Evolutionary conservation across 164 flowering plant genomes (phyloP), one percentile per base, ranked within the genome.

Genomic region (Kingdonia uniflora): DNA sequence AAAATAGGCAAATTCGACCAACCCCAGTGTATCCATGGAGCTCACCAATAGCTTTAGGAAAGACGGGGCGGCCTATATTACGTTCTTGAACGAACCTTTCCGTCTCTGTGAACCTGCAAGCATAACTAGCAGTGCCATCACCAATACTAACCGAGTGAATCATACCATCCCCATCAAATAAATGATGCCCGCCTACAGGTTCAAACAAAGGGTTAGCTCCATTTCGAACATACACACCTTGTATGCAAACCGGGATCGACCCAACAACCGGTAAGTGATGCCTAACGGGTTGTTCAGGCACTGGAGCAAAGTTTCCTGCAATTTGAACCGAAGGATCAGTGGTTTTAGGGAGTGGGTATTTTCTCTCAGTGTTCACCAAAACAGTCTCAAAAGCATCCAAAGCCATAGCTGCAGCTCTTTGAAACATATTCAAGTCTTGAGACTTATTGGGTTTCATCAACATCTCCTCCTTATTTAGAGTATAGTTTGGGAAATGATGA

Each of bases 81-180:
- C 68, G 68, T 51, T 90, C 97, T 50, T 90, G 97, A 1, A 71
- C 68, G 0, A 90, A 54, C 6, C 95, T 63, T 1, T 73, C 55
- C 0, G 97, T 90, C 48, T 82, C 71, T 0, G 95, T 87, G 67
- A 82, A 84, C 17, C 94, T 67, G 71, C 97, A 84, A 0, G 94
- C 70, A 58, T 86, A 90, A 65, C 74, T 74, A 6, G 72, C 97
- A 1, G 60, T 42, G 19, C 87, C 95, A 26, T 68, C 42, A 2
- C 49, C 19, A 39, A 90, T 50, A 11, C 24, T 35, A 1, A 90
- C 91, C 2, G 91, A 82, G 38, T 90, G 97, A 19, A 90, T 64
- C 97, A 90, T 90, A 5, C 97, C 97, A 54, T 90, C 97, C 0
- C 97, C 97, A 64, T 90, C 97, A 56, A 90, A 90, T 40, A 90